A percentile compares a stretch with the other conserved stretches of the same genome.
Conservation (phyloP, 2,329 filamentous ascomycete species). For the Trichoderma sp. region DNA sequence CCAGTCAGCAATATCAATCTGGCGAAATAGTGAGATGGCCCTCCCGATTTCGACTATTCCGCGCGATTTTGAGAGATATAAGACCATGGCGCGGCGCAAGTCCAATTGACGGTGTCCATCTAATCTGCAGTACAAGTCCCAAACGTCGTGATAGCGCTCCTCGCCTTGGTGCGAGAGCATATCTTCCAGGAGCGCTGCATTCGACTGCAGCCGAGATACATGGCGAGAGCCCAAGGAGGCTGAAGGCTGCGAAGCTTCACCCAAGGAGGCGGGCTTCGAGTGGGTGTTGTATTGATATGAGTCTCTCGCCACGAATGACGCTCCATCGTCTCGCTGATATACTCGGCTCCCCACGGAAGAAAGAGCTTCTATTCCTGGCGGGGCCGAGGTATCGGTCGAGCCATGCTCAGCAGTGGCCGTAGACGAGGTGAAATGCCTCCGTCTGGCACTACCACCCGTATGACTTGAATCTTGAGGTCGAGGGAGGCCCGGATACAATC, state of each 20-base stretch:
- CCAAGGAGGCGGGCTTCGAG: neutral
- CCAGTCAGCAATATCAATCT: conserved; percentile 43
- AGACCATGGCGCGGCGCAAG: conserved; percentile 40
- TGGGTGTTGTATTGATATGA: neutral
- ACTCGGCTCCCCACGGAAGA: neutral
- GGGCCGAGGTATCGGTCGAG: neutral
- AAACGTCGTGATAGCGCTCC: conserved; percentile 45
- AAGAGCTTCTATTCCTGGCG: conserved; percentile 3
- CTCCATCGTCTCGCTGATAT: neutral
- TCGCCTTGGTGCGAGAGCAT: conserved; percentile 33
- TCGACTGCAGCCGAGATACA: neutral
- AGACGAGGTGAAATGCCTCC: conserved; percentile 35
- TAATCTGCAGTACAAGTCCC: conserved; percentile 46
- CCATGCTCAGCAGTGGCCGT: conserved; percentile 24
- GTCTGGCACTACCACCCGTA: conserved; percentile 28
- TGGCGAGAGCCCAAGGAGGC: neutral
- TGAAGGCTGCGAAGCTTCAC: neutral
- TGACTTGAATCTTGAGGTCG: conserved; percentile 30
- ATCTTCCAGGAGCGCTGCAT: conserved; percentile 15
- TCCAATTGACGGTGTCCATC: conserved; percentile 35
- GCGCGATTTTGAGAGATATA: conserved; percentile 47
- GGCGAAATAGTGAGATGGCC: conserved; percentile 48
- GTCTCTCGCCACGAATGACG: neutral
- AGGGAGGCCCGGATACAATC: conserved; percentile 37
- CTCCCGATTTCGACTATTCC: conserved; percentile 49